Evolutionary conservation across 306 rosid genomes (phyloP).

Genomic region (Cicer bijugum): DNA sequence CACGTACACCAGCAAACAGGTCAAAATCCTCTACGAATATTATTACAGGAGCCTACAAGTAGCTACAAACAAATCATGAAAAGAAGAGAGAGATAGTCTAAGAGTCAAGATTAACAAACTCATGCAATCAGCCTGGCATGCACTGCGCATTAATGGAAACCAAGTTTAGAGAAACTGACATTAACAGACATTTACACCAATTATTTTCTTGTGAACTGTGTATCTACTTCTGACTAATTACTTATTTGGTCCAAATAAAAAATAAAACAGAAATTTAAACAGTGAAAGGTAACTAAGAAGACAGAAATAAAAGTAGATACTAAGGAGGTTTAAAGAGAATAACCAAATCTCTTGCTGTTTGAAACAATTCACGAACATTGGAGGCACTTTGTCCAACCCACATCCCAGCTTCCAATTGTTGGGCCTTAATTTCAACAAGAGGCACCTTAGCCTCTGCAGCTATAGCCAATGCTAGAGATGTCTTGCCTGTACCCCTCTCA

Average conservation of each 20-base stretch:
- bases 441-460: constrained; percentile 99
- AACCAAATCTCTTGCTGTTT: constrained; percentile 98
- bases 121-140: constrained; percentile 17
- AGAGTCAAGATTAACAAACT: constrained; percentile 35
- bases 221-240: background rate
- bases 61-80: constrained; percentile 47
- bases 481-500: constrained; percentile 98
- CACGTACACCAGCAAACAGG: constrained; percentile 98
- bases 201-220: no score
- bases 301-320: constrained; percentile 30
- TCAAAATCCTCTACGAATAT: constrained; percentile 98
- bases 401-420: constrained; percentile 91
- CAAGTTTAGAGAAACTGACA: constrained; percentile 14
- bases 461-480: constrained; percentile 94
- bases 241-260: constrained; percentile 24
- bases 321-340: constrained; percentile 50
- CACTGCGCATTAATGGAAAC: constrained; percentile 33
- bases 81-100: constrained; percentile 33
- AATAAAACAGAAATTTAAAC: constrained; percentile 26
- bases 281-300: constrained; percentile 27
- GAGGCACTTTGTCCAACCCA: constrained; percentile 99
- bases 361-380: constrained; percentile 93
- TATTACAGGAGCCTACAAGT: constrained; percentile 89
- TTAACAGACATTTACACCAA: background rate
- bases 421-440: constrained; percentile 85